These are phyloP conservation scores for Diaporthe sp. DNA, from an alignment of 2,329 filamentous ascomycete genomes.

Conservation along the genomic window DNA sequence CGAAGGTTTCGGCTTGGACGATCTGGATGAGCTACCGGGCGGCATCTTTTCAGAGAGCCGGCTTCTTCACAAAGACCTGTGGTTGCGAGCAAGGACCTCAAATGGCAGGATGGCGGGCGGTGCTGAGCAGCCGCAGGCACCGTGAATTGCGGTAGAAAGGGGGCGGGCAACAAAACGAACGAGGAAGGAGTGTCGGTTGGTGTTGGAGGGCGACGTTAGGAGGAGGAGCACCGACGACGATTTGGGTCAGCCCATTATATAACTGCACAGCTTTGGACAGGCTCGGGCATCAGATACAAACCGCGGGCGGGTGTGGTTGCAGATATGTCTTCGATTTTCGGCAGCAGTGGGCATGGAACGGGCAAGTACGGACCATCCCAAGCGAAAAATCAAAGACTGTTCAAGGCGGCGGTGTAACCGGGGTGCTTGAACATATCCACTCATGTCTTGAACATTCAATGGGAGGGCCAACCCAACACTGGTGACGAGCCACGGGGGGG, in stretches of 20 bases:
- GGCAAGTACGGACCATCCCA: conserved; percentile 34
- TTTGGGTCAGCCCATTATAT: conserved; percentile 30
- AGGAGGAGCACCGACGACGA: neutral
- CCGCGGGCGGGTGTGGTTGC: conserved; percentile 30
- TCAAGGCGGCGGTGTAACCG: conserved; percentile 32
- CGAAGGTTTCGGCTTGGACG: conserved; percentile 70
- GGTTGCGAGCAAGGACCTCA: neutral
- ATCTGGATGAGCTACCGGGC: conserved; percentile 44
- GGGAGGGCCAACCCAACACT: conserved; percentile 25
- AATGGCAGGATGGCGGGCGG: neutral
- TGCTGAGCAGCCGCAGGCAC: neutral
- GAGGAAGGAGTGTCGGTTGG: neutral
- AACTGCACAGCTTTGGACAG: neutral
- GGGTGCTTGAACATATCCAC: conserved; percentile 32
- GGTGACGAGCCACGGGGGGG: conserved; percentile 26
- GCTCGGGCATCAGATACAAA: conserved; percentile 20
- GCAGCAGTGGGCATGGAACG: conserved; percentile 30
- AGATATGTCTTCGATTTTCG: conserved; percentile 36
- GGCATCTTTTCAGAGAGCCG: conserved; percentile 56
- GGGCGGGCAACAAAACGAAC: neutral
- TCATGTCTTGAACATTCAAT: conserved; percentile 34
- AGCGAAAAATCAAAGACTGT: conserved; percentile 36
- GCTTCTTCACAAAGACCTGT: neutral
- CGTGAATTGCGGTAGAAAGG: neutral
- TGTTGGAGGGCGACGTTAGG: neutral